phyloP scores from a whole-genome alignment of 768 basidiomycete genomes.

The Tremella fuciformis region DNA sequence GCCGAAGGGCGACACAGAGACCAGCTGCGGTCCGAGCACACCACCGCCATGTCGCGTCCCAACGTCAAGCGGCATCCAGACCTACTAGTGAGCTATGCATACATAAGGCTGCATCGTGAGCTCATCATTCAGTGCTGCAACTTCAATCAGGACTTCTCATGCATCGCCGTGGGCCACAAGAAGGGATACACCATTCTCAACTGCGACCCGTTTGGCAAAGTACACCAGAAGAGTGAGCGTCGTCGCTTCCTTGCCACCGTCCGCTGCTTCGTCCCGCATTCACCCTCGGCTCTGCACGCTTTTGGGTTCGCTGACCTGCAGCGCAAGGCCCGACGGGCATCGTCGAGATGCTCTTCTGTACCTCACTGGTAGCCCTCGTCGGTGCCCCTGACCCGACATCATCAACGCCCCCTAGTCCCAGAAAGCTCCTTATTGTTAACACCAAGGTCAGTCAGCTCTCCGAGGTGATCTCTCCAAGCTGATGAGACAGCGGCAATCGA shows the following conservation, averaged over 20 bases:
- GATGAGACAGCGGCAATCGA: slow-evolving; percentile 75
- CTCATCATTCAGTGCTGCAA: slow-evolving; percentile 56
- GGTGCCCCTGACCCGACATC: slow-evolving; percentile 76
- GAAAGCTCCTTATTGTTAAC: slow-evolving; percentile 95
- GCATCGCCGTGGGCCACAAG: slow-evolving; percentile 89
- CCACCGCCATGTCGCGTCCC: slow-evolving; percentile 33
- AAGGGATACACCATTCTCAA: slow-evolving; percentile 97
- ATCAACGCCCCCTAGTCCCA: slow-evolving; percentile 72
- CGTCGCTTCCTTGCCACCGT: background rate
- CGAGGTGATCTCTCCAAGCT: background rate
- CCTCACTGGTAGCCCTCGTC: slow-evolving; percentile 92
- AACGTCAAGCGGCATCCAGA: slow-evolving; percentile 49
- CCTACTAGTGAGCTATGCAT: slow-evolving; percentile 38
- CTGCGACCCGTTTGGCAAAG: slow-evolving; percentile 94
- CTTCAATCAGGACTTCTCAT: slow-evolving; percentile 99
- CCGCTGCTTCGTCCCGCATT: background rate
- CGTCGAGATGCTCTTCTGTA: slow-evolving; percentile 99
- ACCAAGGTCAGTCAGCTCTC: slow-evolving; percentile 69
- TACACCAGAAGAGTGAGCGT: slow-evolving; percentile 85
- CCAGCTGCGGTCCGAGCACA: background rate
- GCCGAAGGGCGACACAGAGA: background rate
- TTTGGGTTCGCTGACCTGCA: background rate
- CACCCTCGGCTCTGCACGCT: background rate
- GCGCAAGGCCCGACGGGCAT: slow-evolving; percentile 93
- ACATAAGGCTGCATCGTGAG: background rate